Conservation (phyloP, 495 filamentous ascomycete species). For the Aspergillus funiculosus region DNA sequence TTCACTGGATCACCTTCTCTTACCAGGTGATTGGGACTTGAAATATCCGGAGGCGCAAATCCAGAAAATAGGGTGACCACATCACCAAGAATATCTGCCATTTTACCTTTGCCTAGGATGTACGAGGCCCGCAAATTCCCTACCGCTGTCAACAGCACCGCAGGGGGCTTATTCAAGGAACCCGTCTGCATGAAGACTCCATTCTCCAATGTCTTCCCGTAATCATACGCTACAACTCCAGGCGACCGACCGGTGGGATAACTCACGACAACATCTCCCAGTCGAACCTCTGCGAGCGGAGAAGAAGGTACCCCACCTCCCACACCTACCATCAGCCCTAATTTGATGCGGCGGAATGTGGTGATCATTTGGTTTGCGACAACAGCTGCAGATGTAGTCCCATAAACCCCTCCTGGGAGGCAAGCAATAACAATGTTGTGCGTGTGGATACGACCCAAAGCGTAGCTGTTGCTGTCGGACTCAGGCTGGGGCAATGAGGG, state of each 20-base stretch:
- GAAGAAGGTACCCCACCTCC: neutral
- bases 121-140: neutral
- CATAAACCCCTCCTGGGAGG: neutral
- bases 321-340: constrained; percentile 7
- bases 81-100: no score
- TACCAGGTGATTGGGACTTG: no score
- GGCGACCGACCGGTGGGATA: neutral
- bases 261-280: constrained; percentile 1
- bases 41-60: neutral
- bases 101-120: neutral
- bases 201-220: neutral
- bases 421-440: constrained; percentile 27
- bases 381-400: neutral
- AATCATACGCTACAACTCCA: neutral
- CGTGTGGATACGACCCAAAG: constrained; percentile 26
- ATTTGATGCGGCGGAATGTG: neutral
- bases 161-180: neutral
- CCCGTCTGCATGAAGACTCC: neutral
- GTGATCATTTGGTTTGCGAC: neutral
- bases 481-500: constrained; percentile 1
- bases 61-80: no score
- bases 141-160: constrained; percentile 1
- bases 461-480: constrained; percentile 25
- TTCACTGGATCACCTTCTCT: neutral
- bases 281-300: neutral